Conservation (phyloP, 108 stramenopile species). For the Phaeodactylum tricornutum region DNA sequence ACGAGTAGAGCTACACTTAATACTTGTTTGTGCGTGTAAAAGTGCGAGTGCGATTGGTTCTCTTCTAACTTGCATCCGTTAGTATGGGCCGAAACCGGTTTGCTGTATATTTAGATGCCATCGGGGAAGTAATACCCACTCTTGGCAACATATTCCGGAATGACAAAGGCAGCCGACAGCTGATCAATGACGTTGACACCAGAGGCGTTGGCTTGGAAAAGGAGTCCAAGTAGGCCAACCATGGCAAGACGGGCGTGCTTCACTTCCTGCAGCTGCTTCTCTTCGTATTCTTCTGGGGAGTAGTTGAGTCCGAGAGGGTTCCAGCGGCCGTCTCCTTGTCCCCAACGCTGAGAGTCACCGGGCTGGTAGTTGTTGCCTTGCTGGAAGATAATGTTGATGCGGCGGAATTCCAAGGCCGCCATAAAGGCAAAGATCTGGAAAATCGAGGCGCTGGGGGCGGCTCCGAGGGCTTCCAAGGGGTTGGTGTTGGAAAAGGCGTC, state of each 20-base stretch:
- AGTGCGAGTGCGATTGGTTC: too few relatives aligned
- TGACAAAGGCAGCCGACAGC: slow-evolving; percentile 70
- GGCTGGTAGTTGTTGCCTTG: slow-evolving; percentile 60
- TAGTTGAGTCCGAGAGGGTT: slow-evolving; percentile 95
- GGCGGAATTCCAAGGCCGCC: slow-evolving; percentile 75
- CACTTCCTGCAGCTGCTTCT: slow-evolving; percentile 92
- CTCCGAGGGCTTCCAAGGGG: slow-evolving; percentile 79
- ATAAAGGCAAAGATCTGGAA: slow-evolving; percentile 83
- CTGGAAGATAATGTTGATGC: slow-evolving; percentile 75
- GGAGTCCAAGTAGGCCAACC: slow-evolving; percentile 87
- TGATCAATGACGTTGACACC: slow-evolving; percentile 75
- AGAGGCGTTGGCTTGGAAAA: slow-evolving; percentile 69
- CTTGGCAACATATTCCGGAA: slow-evolving; percentile 69
- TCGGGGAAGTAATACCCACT: slow-evolving; percentile 91
- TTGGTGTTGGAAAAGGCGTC: slow-evolving; percentile 90
- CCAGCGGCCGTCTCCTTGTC: slow-evolving; percentile 83
- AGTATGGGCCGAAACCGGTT: too few relatives aligned
- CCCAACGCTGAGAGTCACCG: slow-evolving; percentile 79
- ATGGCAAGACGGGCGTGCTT: slow-evolving; percentile 98
- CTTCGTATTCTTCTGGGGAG: slow-evolving; percentile 87
- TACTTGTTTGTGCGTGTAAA: too few relatives aligned
- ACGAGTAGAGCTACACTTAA: too few relatives aligned
- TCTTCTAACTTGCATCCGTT: too few relatives aligned
- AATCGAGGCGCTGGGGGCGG: slow-evolving; percentile 75
- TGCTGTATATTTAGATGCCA: slow-evolving; percentile 66